Evolutionary conservation across 129 eudicot species (phyloP).

Genomic region (Artemisia annua): DNA sequence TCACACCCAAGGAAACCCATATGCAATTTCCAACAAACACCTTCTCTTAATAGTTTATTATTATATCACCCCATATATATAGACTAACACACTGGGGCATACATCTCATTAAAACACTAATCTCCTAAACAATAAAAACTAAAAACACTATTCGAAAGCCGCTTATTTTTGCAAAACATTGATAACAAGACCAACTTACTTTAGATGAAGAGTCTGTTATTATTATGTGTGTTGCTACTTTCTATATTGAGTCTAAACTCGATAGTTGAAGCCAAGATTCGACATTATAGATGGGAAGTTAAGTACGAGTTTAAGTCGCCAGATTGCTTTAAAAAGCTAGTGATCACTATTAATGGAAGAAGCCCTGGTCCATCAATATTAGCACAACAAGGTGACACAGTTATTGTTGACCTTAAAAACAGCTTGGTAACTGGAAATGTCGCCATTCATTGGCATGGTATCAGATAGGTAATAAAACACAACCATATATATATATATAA

Average conservation of each 20-base stretch:
- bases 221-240: conserved; percentile 22
- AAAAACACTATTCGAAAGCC: not conserved
- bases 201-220: not conserved
- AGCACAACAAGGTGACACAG: conserved; percentile 68
- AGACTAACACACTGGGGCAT: not conserved
- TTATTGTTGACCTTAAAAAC: conserved; percentile 71
- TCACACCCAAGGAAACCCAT: conserved; percentile 14
- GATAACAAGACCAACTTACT: too few species aligned
- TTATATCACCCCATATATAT: not conserved
- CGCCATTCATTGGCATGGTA: conserved; percentile 94
- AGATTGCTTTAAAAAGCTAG: conserved; percentile 63
- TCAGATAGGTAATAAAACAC: conserved; percentile 58
- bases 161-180: too few species aligned
- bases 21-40: not conserved
- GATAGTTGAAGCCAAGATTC: conserved; percentile 48
- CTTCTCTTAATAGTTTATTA: not conserved
- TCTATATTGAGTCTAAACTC: conserved; percentile 24
- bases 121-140: not conserved
- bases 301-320: conserved; percentile 77
- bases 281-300: conserved; percentile 74
- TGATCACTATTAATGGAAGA: conserved; percentile 65
- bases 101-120: not conserved
- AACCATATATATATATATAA: too few species aligned
- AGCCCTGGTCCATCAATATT: conserved; percentile 75
- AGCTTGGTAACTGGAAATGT: conserved; percentile 72